Base-by-base conservation (phyloP, 2,329 filamentous ascomycete genomes). In the Penicillium sp. region DNA sequence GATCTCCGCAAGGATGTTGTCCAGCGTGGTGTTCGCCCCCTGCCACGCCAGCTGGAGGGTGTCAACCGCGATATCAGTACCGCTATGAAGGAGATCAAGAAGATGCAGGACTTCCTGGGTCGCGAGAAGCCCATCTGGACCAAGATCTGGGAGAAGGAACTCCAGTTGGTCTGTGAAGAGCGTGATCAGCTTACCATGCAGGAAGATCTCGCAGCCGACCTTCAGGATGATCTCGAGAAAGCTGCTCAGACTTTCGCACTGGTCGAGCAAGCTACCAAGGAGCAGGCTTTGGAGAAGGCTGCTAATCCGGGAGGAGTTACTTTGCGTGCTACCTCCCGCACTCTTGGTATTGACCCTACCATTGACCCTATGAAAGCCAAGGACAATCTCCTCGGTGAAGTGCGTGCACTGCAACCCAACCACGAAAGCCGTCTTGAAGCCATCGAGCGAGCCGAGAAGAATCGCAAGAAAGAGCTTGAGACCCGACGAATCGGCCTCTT, bases 91-190 rank as follows among this genome's bases (percentile, higher is more conserved):
- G 93, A 97, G 73, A 87, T 99, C 65, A 95, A 92, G 85, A 93
- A 91, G 80, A 90, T 99, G 85, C 91, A 97, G 75, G 93, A 97
- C 17, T 96, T 91, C 81, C 86, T 99, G 80, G 89, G 89, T 70
- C 87, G 88, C 51, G 95, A 99, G 84, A 97, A 97, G 78, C 95
- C 95, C 0, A 84, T 97, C 61, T 99, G 95, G 94, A 97, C 93
- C 58, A 97, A 97, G 86, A 96, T 98, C 67, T 99, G 95, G 95
- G 94, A 98, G 85, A 93, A 96, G 79, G 93, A 98, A 77, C 83
- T 99, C 50, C 92, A 98, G 77, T 89, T 94, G 56, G 94, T 99
- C 2, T 98, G 95, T 80, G 93, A 96, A 75, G 95, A 97, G 73
- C 89, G 93, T 68, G 94, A 98, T 74, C 89, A 97, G 78, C 86